Percentiles rank a stretch among this genome's conserved stretches.
These are phyloP conservation scores for Fimicolochytrium jonesii DNA, from an alignment of 192 early-diverging fungal genomes.

Conservation along the genomic window DNA sequence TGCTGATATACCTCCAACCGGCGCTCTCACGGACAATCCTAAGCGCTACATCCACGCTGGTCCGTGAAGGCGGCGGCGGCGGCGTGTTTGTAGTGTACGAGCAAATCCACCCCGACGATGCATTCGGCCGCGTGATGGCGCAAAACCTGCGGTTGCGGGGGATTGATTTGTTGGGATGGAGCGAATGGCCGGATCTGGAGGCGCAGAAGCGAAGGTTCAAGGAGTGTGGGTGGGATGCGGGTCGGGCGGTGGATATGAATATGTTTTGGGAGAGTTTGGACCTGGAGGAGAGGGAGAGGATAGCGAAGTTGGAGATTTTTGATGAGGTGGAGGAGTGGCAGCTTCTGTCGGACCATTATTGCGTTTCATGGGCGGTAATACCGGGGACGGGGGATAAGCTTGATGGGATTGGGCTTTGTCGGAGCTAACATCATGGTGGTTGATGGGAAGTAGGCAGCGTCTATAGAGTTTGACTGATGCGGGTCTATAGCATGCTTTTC, in stretches of 20 bases:
- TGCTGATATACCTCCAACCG: slow-evolving; percentile 83
- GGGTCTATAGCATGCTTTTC: too few species aligned
- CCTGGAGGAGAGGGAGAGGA: slow-evolving; percentile 46
- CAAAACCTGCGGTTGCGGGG: slow-evolving; percentile 70
- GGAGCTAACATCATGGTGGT: too few species aligned
- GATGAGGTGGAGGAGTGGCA: slow-evolving; percentile 93
- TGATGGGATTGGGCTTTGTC: too few species aligned
- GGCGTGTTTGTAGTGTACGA: slow-evolving; percentile 78
- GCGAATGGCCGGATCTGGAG: slow-evolving; percentile 69
- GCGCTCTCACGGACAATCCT: slow-evolving; percentile 62
- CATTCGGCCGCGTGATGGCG: slow-evolving; percentile 91
- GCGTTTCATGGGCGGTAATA: slow-evolving; percentile 69
- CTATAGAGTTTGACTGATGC: too few species aligned
- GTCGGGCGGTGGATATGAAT: slow-evolving; percentile 42
- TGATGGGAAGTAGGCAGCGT: too few species aligned
- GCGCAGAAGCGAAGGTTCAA: slow-evolving; percentile 66
- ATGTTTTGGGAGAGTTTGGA: slow-evolving; percentile 43
- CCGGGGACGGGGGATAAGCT: background rate
- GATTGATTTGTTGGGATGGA: slow-evolving; percentile 76
- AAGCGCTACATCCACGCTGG: slow-evolving; percentile 2
- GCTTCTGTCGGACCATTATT: slow-evolving; percentile 80
- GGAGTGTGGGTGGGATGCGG: slow-evolving; percentile 49
- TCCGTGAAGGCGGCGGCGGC: too few species aligned
- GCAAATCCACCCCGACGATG: slow-evolving; percentile 84
- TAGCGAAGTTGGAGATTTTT: slow-evolving; percentile 74